phyloP scores from a whole-genome alignment of 768 basidiomycete genomes.

The Boletus pseudo-olivaceus region DNA sequence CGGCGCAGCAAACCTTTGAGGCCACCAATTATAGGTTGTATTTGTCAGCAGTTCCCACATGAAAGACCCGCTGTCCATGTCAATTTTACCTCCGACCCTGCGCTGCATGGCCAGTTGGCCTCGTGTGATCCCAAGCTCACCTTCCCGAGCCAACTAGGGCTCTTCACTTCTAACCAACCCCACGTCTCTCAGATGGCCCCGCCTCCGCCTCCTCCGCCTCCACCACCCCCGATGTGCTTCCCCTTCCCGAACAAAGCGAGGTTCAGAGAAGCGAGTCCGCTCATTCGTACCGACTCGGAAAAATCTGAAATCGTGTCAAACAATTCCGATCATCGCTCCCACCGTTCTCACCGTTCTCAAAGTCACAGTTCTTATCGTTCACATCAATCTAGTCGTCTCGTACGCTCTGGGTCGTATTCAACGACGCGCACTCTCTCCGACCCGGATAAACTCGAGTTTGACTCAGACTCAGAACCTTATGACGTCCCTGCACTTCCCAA shows the following conservation, averaged over 20 bases:
- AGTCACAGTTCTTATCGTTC: slow-evolving; percentile 21
- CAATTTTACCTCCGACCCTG: slow-evolving; percentile 25
- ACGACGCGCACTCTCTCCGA: slow-evolving; percentile 38
- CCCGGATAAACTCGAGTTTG: slow-evolving; percentile 52
- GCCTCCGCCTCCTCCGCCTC: slow-evolving; percentile 50
- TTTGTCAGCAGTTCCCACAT: slow-evolving; percentile 28
- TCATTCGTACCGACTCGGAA: slow-evolving; percentile 36
- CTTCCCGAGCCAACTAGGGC: slow-evolving; percentile 15
- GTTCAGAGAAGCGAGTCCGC: slow-evolving; percentile 28
- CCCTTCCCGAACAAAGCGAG: slow-evolving; percentile 43
- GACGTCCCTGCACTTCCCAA: slow-evolving; percentile 33
- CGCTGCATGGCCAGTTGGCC: slow-evolving; percentile 22
- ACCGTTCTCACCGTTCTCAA: slow-evolving; percentile 28
- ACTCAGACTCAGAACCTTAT: slow-evolving; percentile 60
- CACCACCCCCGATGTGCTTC: slow-evolving; percentile 51
- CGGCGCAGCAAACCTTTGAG: slow-evolving; percentile 15
- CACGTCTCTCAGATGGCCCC: slow-evolving; percentile 42
- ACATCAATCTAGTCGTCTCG: slow-evolving; percentile 27
- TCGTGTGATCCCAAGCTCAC: slow-evolving; percentile 25
- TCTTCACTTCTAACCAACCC: slow-evolving; percentile 17
- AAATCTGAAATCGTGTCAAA: slow-evolving; percentile 45
- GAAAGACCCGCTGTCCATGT: not conserved
- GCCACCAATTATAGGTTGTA: slow-evolving; percentile 9
- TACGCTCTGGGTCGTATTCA: slow-evolving; percentile 43
- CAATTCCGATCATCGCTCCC: slow-evolving; percentile 25